Conservation (phyloP, 1,139 yeast species). For the Hansenula sp. region DNA sequence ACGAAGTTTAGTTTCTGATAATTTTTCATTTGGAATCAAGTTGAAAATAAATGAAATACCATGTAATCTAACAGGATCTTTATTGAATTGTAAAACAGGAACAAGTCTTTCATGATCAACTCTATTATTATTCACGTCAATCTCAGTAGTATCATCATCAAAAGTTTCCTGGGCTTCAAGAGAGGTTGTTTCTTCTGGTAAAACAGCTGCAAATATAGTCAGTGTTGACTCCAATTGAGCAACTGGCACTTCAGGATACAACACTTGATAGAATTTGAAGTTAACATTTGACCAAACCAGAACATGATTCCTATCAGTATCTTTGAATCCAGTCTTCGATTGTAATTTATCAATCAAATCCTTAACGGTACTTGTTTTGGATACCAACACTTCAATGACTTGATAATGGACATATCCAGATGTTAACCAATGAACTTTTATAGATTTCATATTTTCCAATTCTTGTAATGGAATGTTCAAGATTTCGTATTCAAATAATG, state of each 20-base stretch:
- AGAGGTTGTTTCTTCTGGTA: slow-evolving; percentile 32
- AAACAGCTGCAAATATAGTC: slow-evolving; percentile 31
- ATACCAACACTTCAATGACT: slow-evolving; percentile 64
- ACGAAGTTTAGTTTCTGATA: slow-evolving; percentile 63
- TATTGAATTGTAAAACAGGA: slow-evolving; percentile 70
- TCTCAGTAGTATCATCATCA: slow-evolving; percentile 28
- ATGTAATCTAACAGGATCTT: slow-evolving; percentile 66
- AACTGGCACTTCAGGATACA: slow-evolving; percentile 26
- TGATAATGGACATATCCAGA: slow-evolving; percentile 63
- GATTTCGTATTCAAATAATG: slow-evolving; percentile 67
- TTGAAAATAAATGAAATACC: slow-evolving; percentile 87
- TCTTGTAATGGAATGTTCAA: slow-evolving; percentile 72
- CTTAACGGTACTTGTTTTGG: slow-evolving; percentile 53
- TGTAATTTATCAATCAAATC: slow-evolving; percentile 58
- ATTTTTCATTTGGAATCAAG: slow-evolving; percentile 59
- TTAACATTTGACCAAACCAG: slow-evolving; percentile 38
- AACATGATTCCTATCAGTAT: slow-evolving; percentile 45
- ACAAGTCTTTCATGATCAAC: slow-evolving; percentile 31
- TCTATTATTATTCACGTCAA: slow-evolving; percentile 9
- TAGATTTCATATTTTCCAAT: slow-evolving; percentile 67
- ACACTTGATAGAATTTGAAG: slow-evolving; percentile 29
- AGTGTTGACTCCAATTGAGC: slow-evolving; percentile 26
- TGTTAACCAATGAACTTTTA: slow-evolving; percentile 63
- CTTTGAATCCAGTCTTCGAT: slow-evolving; percentile 49
- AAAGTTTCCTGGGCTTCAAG: slow-evolving; percentile 14